Base-by-base conservation (phyloP, 495 filamentous ascomycete species). In the Annulohypoxylon bovei region DNA sequence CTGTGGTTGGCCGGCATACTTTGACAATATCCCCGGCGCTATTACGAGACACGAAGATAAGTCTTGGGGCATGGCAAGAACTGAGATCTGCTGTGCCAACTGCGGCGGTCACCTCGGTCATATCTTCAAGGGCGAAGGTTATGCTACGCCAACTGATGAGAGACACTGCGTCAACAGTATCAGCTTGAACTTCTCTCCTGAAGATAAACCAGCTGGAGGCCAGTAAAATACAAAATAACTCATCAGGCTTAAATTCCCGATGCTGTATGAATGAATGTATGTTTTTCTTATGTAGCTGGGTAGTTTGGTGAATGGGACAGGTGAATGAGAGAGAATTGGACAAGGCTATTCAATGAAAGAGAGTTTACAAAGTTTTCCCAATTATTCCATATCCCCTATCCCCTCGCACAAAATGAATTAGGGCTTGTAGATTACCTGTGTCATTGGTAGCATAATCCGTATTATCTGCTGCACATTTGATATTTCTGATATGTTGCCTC, bases 1-100 rank as follows among this genome's bases (percentile, higher is more conserved):
- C 28, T 99, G 95, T 80, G 95, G 95, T 53, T 99, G 95, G 95
- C 95, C 95, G 0, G 95, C 95, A 8, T 99, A 98, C 78, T 99
- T 93, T 67, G 95, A 99, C 78, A 92, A 89, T 52, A 88, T 98
- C 52, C 93, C 95, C 0, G 94, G 93, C 0, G 95, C 95, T 0
- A 93, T 99, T 37, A 91, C 84, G 28, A 82, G 94, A 59, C 89
- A 94, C 75, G 87, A 87, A 63, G 95, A 99, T 78, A 82, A 78
- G 56, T 82, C 88, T 0, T 87, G 92, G 60, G 95, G 95, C 28
- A 97, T 97, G 93, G 77, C 84, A 71, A 84, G 95, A 61, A 97
- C 88, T 47, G 95, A 99, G 85, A 98, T 99, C 75, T 89, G 93
- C 44, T 99, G 95, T 81, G 85, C 84, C 58, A 95, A 94, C 79